Percentiles rank a stretch among this genome's conserved stretches.
These are phyloP conservation scores for Drechslerella dactyloides DNA, from an alignment of 2,329 filamentous ascomycete species.

Conservation along the genomic window DNA sequence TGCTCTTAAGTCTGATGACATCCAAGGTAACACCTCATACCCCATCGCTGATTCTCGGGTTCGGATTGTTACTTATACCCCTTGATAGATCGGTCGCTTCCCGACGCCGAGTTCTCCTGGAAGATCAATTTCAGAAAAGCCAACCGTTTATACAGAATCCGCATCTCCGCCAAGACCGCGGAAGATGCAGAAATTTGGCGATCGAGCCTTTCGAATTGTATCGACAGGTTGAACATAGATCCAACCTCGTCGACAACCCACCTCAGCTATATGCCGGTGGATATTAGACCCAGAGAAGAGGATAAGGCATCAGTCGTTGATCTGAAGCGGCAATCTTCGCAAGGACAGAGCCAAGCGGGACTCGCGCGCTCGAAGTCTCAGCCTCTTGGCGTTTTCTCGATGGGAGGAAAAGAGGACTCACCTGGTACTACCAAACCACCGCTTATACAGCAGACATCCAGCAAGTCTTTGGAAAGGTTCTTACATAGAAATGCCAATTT, in stretches of 20 bases:
- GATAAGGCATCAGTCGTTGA: slow-evolving; percentile 41
- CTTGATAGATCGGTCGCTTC: slow-evolving; percentile 34
- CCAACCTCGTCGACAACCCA: slow-evolving; percentile 17
- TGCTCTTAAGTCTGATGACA: slow-evolving; percentile 44
- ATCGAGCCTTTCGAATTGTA: slow-evolving; percentile 32
- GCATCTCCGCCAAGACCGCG: slow-evolving; percentile 36
- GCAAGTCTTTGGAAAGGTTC: slow-evolving; percentile 39
- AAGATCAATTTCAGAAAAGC: slow-evolving; percentile 45
- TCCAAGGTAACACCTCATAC: slow-evolving; percentile 44
- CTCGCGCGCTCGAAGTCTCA: slow-evolving; percentile 37
- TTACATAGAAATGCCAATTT: slow-evolving; percentile 33
- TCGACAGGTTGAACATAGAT: slow-evolving; percentile 23
- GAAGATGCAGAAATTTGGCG: slow-evolving; percentile 47
- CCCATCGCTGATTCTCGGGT: no score
- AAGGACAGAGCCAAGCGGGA: slow-evolving; percentile 24
- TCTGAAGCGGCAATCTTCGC: slow-evolving; percentile 31
- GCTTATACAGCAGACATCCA: slow-evolving; percentile 19
- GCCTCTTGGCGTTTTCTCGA: slow-evolving; percentile 34
- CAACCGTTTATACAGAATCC: slow-evolving; percentile 40
- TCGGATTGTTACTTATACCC: not conserved
- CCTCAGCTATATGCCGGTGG: slow-evolving; percentile 33
- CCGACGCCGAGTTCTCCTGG: slow-evolving; percentile 46
- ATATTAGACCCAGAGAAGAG: slow-evolving; percentile 39
- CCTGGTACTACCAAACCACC: slow-evolving; percentile 6
- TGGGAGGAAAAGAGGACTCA: slow-evolving; percentile 17